A percentile compares a stretch with the other conserved stretches of the same genome.
Evolutionary conservation across 2,329 filamentous ascomycete genomes (phyloP).

Genomic region (Thermothelomyces thermophilus): DNA sequence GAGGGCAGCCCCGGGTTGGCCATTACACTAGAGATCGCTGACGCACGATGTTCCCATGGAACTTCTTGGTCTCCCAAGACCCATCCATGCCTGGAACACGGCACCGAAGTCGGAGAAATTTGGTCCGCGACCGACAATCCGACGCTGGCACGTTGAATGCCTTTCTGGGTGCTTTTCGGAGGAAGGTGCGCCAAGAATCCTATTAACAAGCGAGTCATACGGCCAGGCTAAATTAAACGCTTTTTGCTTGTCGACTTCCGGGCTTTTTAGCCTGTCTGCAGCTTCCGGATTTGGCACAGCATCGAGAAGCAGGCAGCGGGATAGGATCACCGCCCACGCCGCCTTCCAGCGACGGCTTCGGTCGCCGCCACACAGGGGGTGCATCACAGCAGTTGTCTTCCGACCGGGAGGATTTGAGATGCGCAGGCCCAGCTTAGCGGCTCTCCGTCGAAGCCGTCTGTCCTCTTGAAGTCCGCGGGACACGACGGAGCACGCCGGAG

Average conservation of each 20-base stretch:
- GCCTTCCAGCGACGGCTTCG: background rate
- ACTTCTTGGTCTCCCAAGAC: too few relatives aligned
- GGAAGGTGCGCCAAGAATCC: slow-evolving; percentile 3
- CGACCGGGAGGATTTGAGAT: background rate
- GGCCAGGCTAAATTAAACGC: slow-evolving; percentile 12
- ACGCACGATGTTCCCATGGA: too few relatives aligned
- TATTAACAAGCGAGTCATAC: background rate
- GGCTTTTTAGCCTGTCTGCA: slow-evolving; percentile 22
- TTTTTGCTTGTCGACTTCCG: slow-evolving; percentile 9
- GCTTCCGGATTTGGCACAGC: slow-evolving; percentile 19
- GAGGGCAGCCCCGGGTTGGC: too few relatives aligned
- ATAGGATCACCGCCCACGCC: slow-evolving; percentile 5
- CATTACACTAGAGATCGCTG: too few relatives aligned
- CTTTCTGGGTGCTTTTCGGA: slow-evolving; percentile 6
- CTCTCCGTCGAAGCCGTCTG: slow-evolving; percentile 2
- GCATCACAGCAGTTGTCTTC: slow-evolving; percentile 12
- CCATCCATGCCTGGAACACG: background rate
- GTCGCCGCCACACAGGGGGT: slow-evolving; percentile 4
- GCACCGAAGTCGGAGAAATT: background rate
- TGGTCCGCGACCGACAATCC: background rate
- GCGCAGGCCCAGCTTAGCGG: slow-evolving; percentile 5
- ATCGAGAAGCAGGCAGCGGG: slow-evolving; percentile 3
- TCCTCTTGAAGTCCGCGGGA: background rate
- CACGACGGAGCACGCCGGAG: background rate
- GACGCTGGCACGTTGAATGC: background rate